Base-by-base conservation (phyloP, 129 eudicot genomes). In the Logfia minima region DNA sequence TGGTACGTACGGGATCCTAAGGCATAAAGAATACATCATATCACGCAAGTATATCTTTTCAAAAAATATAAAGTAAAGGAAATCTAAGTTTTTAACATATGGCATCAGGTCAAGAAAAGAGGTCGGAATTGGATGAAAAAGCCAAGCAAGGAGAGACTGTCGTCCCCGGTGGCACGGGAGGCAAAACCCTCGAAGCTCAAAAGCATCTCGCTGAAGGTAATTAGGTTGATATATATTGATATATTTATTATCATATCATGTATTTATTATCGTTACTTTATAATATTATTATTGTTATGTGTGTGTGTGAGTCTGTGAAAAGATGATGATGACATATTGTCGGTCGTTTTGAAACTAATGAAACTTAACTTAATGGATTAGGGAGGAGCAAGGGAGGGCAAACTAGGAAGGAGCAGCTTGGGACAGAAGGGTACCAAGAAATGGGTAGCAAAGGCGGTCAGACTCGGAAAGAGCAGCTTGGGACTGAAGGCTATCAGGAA, bases 121-220 rank as follows among this genome's bases (percentile, higher is more conserved):
- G 92, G 73, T 65, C 82, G 11, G 90, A 89, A 16, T 56, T 87
- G 18, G 96, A 90, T 52, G 92, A 77, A 0, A 85, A 71, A 82
- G 96, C 96, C 9, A 76, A 77, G 71, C 84, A 85, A 53, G 96
- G 96, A 1, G 92, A 89, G 82, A 89, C 92, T 13, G 92, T 90
- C 29, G 87, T 87, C 48, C 92, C 92, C 1, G 96, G 90, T 6
- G 92, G 92, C 35, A 87, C 92, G 0, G 96, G 90, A 0, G 96
- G 96, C 75, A 90, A 87, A 75, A 81, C 83, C 78, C 88, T 90
- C 22, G 96, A 90, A 82, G 96, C 96, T 61, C 96, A 90, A 61
- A 83, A 90, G 32, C 92, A 90, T 80, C 92, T 90, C 6, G 89
- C 96, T 60, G 84, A 87, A 85, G 96, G 96, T 89, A 55, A 17